Conservation (phyloP, 495 filamentous ascomycete genomes). For the Penicillium cosmopolitanum region DNA sequence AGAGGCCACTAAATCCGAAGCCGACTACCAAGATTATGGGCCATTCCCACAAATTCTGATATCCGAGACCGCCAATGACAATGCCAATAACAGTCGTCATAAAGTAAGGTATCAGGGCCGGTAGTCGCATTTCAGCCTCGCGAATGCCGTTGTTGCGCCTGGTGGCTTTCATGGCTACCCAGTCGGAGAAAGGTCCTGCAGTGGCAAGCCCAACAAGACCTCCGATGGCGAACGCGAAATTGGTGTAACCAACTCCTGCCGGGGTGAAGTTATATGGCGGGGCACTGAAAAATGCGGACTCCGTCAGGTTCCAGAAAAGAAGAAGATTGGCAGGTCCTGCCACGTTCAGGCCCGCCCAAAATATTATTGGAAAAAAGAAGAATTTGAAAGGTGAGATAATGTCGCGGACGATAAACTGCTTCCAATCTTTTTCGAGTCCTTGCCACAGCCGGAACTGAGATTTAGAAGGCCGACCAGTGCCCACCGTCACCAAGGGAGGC, state of each 20-base stretch:
- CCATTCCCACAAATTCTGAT: constrained; percentile 53
- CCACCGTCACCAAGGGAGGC: constrained; percentile 23
- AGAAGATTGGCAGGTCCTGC: constrained; percentile 55
- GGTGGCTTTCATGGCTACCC: constrained; percentile 54
- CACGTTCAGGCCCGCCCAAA: constrained; percentile 52
- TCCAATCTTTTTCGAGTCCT: constrained; percentile 39
- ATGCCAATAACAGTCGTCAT: constrained; percentile 57
- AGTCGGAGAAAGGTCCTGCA: constrained; percentile 58
- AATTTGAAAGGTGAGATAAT: constrained; percentile 51
- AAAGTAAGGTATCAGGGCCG: constrained; percentile 57
- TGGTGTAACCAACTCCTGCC: constrained; percentile 46
- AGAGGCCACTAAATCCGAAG: constrained; percentile 50
- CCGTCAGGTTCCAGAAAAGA: constrained; percentile 60
- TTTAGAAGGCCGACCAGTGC: constrained; percentile 43
- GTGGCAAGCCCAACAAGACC: constrained; percentile 53
- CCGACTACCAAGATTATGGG: constrained; percentile 56
- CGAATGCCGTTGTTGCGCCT: constrained; percentile 58
- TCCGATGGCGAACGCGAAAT: constrained; percentile 48
- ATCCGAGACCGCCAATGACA: constrained; percentile 59
- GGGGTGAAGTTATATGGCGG: constrained; percentile 55
- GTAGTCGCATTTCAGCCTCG: constrained; percentile 69
- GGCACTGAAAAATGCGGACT: constrained; percentile 53
- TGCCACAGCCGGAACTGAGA: constrained; percentile 51
- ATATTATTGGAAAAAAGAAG: constrained; percentile 60
- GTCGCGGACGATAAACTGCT: constrained; percentile 39